Evolutionary conservation across 1,284 basidiomycete species (phyloP), one percentile per base, ranked within the genome.

Genomic region (Phylloporus sp.): DNA sequence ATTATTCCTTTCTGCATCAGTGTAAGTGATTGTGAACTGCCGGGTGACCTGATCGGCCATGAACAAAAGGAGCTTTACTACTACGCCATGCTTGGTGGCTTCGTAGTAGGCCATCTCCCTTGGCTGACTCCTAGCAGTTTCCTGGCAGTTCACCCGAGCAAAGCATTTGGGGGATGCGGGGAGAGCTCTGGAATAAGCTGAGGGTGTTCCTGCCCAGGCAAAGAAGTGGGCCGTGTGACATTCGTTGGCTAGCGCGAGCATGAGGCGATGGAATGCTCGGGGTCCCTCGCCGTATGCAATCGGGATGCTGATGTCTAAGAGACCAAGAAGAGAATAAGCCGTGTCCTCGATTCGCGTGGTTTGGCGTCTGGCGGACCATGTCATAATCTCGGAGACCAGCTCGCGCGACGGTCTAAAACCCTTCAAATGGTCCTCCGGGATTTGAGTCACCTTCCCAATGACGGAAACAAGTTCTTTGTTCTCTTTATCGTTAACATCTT

Each of bases 181-280:
- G 12, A 72, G 29, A 2, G 60, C 69, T 22, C 74, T 67, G 7
- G 70, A 74, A 69, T 71, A 72, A 22, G 60, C 60, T 2, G 70
- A 74, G 15, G 71, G 69, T 47, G 67, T 71, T 1, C 70, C 71
- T 0, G 47, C 26, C 70, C 70, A 72, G 0, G 72, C 70, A 22
- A 73, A 73, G 29, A 74, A 64, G 39, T 72, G 70, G 2, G 65
- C 60, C 29, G 73, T 68, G 7, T 64, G 70, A n/a, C 39, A 75
- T 18, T 67, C 62, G 18, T 64, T 70, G 1, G 54, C 55, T 56
- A 72, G 63, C 10, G 64, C 50, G 20, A 58, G 53, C 63, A 69
- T 63, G 39, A 72, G 70, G 37, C 66, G 71, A 55, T 63, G 60
- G 22, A 75, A 75, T 8, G 71, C 72, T 12, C 72, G 70, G 2